Evolutionary conservation across 2,329 filamentous ascomycete species (phyloP).

Genomic region (Colletotrichum musicola): DNA sequence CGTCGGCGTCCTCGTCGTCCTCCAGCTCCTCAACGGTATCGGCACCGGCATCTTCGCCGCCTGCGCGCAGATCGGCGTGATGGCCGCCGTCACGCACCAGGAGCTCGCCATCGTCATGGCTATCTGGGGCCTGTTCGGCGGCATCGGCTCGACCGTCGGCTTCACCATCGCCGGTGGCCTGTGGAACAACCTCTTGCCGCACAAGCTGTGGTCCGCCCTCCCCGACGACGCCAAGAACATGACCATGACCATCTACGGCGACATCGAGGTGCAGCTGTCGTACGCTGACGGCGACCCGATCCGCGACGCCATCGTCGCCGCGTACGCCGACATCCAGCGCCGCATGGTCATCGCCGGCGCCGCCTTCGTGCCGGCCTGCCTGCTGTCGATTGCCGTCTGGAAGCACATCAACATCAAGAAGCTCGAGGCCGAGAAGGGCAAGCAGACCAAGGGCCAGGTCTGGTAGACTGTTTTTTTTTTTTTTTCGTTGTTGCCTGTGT

Average conservation of each 20-base stretch:
- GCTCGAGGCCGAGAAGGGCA: constrained; percentile 49
- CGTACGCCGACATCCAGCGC: constrained; percentile 62
- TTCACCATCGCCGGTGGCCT: constrained; percentile 48
- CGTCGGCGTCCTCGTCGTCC: constrained; percentile 54
- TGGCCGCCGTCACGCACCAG: constrained; percentile 49
- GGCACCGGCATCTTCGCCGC: constrained; percentile 47
- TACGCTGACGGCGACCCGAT: constrained; percentile 56
- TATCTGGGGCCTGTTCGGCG: constrained; percentile 47
- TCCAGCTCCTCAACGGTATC: constrained; percentile 54
- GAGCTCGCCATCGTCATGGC: constrained; percentile 51
- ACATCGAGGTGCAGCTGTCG: constrained; percentile 49
- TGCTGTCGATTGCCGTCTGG: constrained; percentile 53
- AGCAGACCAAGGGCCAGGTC: constrained; percentile 50
- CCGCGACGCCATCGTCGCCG: constrained; percentile 58
- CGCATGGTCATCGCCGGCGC: constrained; percentile 53
- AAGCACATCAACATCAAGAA: constrained; percentile 55
- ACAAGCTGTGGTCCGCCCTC: constrained; percentile 51
- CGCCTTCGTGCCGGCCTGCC: constrained; percentile 50
- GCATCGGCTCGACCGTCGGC: constrained; percentile 50
- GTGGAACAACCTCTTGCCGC: constrained; percentile 53
- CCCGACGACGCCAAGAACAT: constrained; percentile 50
- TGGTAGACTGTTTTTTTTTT: constrained; percentile 43
- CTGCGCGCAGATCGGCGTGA: constrained; percentile 55
- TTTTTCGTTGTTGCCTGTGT: neutral
- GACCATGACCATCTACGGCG: constrained; percentile 57